A percentile compares a stretch with the other conserved stretches of the same genome.
These are phyloP conservation scores for Tulasnella sp. DNA, from an alignment of 768 basidiomycete species.

Conservation along the genomic window DNA sequence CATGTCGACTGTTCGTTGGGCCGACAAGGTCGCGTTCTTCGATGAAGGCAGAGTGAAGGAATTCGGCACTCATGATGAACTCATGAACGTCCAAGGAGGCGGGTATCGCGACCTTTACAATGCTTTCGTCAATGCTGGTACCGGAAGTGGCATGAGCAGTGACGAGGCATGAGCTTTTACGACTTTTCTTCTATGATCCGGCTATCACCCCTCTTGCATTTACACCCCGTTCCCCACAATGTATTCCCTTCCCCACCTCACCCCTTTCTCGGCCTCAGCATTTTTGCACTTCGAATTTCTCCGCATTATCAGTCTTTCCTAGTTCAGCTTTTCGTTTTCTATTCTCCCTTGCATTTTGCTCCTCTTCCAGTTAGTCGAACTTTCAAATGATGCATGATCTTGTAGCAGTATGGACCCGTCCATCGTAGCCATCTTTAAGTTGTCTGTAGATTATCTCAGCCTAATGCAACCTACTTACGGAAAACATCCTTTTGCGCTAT, in stretches of 20 bases:
- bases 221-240: too few species aligned
- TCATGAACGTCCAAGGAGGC: conserved; percentile 30
- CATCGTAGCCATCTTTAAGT: background rate
- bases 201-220: too few species aligned
- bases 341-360: background rate
- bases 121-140: background rate
- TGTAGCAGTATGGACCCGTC: background rate
- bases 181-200: background rate
- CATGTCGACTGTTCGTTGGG: conserved; percentile 66
- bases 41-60: conserved; percentile 46
- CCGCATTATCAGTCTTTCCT: background rate
- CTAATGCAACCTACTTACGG: background rate
- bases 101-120: background rate
- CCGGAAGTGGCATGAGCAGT: background rate
- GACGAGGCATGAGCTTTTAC: background rate
- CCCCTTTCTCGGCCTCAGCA: background rate
- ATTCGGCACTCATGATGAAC: conserved; percentile 62
- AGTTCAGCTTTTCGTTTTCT: background rate
- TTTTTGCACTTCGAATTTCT: background rate
- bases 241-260: too few species aligned
- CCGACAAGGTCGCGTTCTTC: conserved; percentile 43
- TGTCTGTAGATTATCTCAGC: background rate
- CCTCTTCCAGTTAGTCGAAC: background rate
- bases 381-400: background rate
- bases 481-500: too few species aligned